Conservation (phyloP, 345 rosid species). For the Excoecaria cochinchinensis region DNA sequence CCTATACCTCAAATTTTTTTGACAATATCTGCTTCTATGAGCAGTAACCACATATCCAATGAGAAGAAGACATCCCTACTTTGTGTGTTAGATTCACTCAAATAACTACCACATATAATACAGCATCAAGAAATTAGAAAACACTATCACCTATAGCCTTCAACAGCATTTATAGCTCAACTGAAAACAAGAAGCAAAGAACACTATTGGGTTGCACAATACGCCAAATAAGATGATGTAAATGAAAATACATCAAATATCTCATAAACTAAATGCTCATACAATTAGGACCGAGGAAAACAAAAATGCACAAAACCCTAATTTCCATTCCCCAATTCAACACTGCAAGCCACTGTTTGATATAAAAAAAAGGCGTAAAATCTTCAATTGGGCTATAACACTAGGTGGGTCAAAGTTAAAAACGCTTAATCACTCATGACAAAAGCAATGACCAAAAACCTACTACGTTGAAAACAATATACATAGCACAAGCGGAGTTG, state of each 20-base stretch:
- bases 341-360: background rate
- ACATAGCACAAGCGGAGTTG: background rate
- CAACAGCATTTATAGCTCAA: no score
- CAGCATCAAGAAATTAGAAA: background rate
- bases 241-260: background rate
- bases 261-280: background rate
- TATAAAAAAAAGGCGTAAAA: background rate
- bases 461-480: background rate
- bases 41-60: no score
- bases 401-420: no score
- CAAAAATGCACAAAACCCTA: constrained; percentile 10
- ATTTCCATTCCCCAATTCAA: background rate
- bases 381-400: background rate
- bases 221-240: background rate
- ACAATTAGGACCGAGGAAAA: background rate
- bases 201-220: background rate
- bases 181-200: no score
- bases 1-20: no score
- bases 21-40: no score
- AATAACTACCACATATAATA: background rate
- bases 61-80: background rate
- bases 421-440: background rate
- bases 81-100: background rate
- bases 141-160: background rate
- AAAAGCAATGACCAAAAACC: background rate